Evolutionary conservation across 805 yeast species (phyloP), one percentile per base, ranked within the genome.

Genomic region (Suhomyces pyralidae): DNA sequence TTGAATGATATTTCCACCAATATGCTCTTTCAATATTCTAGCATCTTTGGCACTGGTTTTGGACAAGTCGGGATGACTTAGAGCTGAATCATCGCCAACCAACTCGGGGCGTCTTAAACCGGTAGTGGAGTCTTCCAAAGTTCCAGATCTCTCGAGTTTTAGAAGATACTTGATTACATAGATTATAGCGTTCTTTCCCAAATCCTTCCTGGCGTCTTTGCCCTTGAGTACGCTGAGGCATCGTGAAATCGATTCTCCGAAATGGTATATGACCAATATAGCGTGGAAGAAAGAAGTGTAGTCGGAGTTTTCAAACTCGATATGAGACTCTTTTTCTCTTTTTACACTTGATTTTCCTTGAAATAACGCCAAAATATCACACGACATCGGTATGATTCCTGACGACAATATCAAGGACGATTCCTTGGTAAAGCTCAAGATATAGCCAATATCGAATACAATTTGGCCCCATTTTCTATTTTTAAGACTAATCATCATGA

Each of bases 261-360:
- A 79, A 54, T 86, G 86, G 8, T 86, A 78, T 0, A 89, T 77
- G 3, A 84, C 88, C 50, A 88, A 85, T 53, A 85, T 68, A 1
- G 86, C 82, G 55, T 86, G 86, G 65, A 86, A 86, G 61, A 79
- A 86, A 2, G 83, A 80, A 1, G 86, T 80, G 76, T 92, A 94
- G 49, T 89, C 93, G 30, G 88, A 89, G 45, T 84, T 85, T 64
- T 93, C 99, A 65, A 88, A 94, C 64, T 92, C 97, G 8, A 93
- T 91, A 66, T 93, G 99, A 54, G 82, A 85, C 5, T 80, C 76
- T 3, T 83, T 82, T 62, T 90, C 97, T 54, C 98, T 77, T 55
- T 77, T 80, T 60, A 90, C 71, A 0, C 88, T 84, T 1, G 94
- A 88, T 45, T 83, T 78, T 3, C 96, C 92, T 66, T 90, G 94